A percentile compares a stretch with the other conserved stretches of the same genome.
Evolutionary conservation across 768 basidiomycete species (phyloP).

Genomic region (Pulveroboletus sp.): DNA sequence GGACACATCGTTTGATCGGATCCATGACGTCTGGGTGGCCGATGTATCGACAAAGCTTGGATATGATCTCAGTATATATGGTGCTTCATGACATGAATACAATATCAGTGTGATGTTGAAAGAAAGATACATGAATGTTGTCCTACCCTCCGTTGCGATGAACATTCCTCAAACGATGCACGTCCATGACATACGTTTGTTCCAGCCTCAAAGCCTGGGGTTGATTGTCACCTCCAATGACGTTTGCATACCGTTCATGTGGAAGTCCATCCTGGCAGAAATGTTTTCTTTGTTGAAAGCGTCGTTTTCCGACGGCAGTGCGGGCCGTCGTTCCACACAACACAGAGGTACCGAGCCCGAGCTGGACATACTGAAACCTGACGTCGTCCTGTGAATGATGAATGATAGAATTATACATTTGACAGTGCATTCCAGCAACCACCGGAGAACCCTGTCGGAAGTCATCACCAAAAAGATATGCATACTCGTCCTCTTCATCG

Average conservation of each 20-base stretch:
- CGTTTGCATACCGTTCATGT: not conserved
- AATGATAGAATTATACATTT: conserved; percentile 4
- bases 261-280: not conserved
- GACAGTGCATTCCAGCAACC: not conserved
- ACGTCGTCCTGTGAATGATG: not conserved
- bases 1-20: not conserved
- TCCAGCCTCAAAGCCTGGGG: conserved; percentile 2
- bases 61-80: not conserved
- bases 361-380: conserved; percentile 2
- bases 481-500: not conserved
- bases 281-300: not conserved
- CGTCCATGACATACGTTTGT: not conserved
- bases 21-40: not conserved
- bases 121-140: too few species aligned
- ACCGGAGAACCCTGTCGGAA: not conserved
- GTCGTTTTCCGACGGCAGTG: not conserved
- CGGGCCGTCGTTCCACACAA: not conserved
- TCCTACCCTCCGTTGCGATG: too few species aligned
- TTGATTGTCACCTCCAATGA: not conserved
- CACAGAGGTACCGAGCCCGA: conserved; percentile 2
- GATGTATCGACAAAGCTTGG: not conserved
- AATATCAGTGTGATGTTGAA: too few species aligned
- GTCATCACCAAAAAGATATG: not conserved
- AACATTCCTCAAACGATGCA: too few species aligned
- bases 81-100: not conserved